Evolutionary conservation across 108 stramenopile genomes (phyloP), one percentile per base, ranked within the genome.

Genomic region (Mediolabrus comicus): DNA sequence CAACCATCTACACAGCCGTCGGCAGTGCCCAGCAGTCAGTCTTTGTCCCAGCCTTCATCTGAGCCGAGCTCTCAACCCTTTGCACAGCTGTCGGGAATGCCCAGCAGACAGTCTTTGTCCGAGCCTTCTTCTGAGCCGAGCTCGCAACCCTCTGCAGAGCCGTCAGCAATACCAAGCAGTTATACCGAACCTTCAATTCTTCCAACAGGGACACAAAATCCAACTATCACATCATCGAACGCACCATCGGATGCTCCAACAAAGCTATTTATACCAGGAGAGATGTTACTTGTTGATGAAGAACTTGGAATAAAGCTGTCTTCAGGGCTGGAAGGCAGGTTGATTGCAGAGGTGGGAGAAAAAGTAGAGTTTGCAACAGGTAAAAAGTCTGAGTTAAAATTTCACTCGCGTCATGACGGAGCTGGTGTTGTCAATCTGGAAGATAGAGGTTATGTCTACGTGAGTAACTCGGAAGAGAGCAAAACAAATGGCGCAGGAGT

Each of bases 401-500:
- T 72, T 59, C 84, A 84, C 38, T 51, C 54, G n/a, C 24, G 31
- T 27, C 43, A 72, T 14, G 73, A 83, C 27, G 72, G 58, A 38
- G 80, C 33, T 30, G 74, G 67, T 4, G 14, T 39, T 9, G 27
- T 57, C 9, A 16, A 30, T 30, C 56, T 57, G 17, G 39, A 11
- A 10, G 12, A 26, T 6, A 59, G 60, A 38, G 77, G 73, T 7
- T 84, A 63, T 29, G 72, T 68, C 3, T 79, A 75, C 41, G 79
- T 83, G 11, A 58, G 53, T 35, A 86, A 83, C 28, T 49, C 66
- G 4, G 84, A 85, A 70, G 35, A 36, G 10, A 29, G 33, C 0
- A 11, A 9, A 6, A 35, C 19, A 9, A 12, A 41, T 9, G 82
- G 79, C 33, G n/a, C n/a, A n/a, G 86, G 84, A 4, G 86, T 84